These are phyloP conservation scores for Aspergillus sergii DNA, from an alignment of 2,329 filamentous ascomycete genomes.

Conservation along the genomic window DNA sequence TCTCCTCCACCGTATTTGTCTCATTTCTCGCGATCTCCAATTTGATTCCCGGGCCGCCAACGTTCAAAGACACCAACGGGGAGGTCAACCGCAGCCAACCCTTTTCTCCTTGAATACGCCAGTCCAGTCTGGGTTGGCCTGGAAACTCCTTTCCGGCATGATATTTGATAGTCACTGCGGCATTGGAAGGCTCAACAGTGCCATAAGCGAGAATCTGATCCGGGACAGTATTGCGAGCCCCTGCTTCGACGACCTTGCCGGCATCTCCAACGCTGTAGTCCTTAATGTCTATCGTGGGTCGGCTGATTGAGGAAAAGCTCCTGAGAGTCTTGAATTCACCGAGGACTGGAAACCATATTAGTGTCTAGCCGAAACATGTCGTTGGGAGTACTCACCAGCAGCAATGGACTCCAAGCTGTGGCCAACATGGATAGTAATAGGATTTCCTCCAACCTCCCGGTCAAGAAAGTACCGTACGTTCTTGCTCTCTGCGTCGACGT, in stretches of 20 bases:
- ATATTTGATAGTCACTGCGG: conserved; percentile 51
- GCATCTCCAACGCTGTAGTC: neutral
- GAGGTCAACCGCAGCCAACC: conserved; percentile 45
- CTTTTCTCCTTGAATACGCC: conserved; percentile 36
- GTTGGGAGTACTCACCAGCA: conserved; percentile 3
- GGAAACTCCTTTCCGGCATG: conserved; percentile 42
- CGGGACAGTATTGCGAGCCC: conserved; percentile 7
- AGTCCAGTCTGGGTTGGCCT: conserved; percentile 23
- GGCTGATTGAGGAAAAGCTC: conserved; percentile 7
- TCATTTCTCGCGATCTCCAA: conserved; percentile 56
- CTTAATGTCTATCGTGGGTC: conserved; percentile 8
- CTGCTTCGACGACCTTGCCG: neutral
- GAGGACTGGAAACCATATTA: neutral
- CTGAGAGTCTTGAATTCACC: neutral
- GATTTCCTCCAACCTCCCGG: conserved; percentile 12
- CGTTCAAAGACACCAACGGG: conserved; percentile 31
- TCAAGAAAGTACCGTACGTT: conserved; percentile 17
- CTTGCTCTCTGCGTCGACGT: conserved; percentile 9
- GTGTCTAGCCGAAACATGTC: neutral
- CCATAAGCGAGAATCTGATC: conserved; percentile 10
- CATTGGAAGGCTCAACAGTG: conserved; percentile 23
- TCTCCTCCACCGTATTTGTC: conserved; percentile 42
- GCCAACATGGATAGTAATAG: conserved; percentile 14
- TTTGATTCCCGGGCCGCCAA: conserved; percentile 46
- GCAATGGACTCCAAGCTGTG: conserved; percentile 10